Base-by-base conservation (phyloP, 2,329 filamentous ascomycete genomes). In the Xylaria sp. region DNA sequence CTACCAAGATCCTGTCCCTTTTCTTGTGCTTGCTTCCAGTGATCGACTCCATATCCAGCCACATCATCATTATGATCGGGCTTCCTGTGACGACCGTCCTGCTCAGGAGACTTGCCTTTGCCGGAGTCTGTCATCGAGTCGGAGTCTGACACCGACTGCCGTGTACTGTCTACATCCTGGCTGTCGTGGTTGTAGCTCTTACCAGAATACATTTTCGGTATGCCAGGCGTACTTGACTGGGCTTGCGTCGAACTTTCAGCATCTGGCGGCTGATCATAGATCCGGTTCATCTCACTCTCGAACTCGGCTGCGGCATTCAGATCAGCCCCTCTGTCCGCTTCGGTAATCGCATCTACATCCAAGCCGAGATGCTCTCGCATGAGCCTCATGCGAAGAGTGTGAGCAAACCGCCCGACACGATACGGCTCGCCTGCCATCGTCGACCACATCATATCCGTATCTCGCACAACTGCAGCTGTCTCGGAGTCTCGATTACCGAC, bases 351-450 rank as follows among this genome's bases (percentile, higher is more conserved):
- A 72, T 99, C 94, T 3, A 96, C 91, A 70, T 97, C 92, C 46
- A 97, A 79, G n/a, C 94, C 94, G 35, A 99, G 80, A 76, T 99
- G 94, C 75, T 99, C 94, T 63, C 93, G 85, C 94, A 97, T 97
- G 53, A 97, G 80, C 30, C 94, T 89, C 78, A 97, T 87, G 35
- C 94, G 91, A 55, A 99, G 82, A 0, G 91, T 94, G 72, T 97
- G 92, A 4, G 94, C 90, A 74, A 97, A 99, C 30, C 91, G 86
- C 49, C 92, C 92, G 42, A 97, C 94, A 58, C 88, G 86, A 73
- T 96, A 99, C 4, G 92, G 90, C 68, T 89, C 81, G 44, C 92
- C 92, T 55, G 84, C 92, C 94, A 99, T 97, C 56, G 84, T 90
- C 4, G 92, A 96, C 80, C 86, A 87, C 59, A 97, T 84, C 85